Evolutionary conservation across 208 protist genomes (phyloP).

Genomic region (Trypanosoma boissoni): DNA sequence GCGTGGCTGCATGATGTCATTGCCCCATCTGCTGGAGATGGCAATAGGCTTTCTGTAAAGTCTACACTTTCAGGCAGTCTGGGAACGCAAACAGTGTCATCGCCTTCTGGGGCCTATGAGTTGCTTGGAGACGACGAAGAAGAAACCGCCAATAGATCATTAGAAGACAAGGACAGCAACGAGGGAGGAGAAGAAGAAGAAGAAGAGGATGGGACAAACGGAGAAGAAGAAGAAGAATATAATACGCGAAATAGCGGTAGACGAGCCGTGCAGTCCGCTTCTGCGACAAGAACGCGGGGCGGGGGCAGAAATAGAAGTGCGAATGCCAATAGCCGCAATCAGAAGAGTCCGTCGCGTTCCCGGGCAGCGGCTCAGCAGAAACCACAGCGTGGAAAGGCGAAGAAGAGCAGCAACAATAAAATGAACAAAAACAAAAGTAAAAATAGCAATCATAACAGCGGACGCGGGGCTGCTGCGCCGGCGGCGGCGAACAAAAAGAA

Average conservation of each 20-base stretch:
- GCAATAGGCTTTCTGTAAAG: not conserved
- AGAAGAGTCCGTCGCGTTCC: no score
- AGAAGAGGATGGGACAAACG: not conserved
- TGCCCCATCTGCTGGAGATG: constrained; percentile 33
- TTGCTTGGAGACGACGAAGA: constrained; percentile 12
- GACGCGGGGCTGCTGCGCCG: no score
- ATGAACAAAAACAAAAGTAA: no score
- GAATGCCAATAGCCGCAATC: no score
- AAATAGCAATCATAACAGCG: no score
- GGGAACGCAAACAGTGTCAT: not conserved
- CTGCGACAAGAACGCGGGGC: no score
- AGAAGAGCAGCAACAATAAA: no score
- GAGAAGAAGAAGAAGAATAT: not conserved
- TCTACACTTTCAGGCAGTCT: constrained; percentile 2
- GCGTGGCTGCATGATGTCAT: constrained; percentile 86
- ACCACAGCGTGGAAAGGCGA: no score
- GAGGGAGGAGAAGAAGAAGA: constrained; percentile 1
- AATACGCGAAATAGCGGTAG: constrained; percentile 1
- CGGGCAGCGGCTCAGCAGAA: no score
- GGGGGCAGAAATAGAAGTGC: no score
- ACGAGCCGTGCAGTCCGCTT: no score
- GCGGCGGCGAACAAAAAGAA: no score
- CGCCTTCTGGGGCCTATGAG: constrained; percentile 8
- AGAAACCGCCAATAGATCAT: not conserved
- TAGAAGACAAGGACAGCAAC: constrained; percentile 22